These are phyloP conservation scores for Saksenaea oblongispora DNA, from an alignment of 371 early-diverging fungal species.

Conservation along the genomic window DNA sequence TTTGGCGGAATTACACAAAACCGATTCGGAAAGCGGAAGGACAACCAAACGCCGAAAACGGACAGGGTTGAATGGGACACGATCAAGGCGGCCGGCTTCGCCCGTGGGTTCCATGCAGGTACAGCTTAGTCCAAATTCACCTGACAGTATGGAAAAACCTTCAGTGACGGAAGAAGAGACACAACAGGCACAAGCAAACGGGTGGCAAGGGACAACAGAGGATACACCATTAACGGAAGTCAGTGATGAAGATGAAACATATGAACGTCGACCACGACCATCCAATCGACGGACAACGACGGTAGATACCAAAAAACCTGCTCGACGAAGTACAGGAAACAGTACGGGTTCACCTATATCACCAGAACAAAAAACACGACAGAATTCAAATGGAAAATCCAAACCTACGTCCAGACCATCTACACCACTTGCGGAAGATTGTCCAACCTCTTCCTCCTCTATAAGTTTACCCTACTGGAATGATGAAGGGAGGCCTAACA, in stretches of 20 bases:
- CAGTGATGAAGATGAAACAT: neutral
- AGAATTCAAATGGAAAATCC: neutral
- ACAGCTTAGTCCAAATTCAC: neutral
- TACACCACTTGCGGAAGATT: slow-evolving; percentile 14
- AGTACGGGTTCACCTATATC: neutral
- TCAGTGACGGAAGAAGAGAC: neutral
- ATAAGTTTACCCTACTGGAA: slow-evolving; percentile 26
- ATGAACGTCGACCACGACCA: neutral
- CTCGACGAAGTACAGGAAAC: neutral
- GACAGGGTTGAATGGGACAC: neutral
- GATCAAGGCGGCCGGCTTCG: slow-evolving; percentile 1
- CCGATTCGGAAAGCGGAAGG: neutral
- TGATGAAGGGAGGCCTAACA: slow-evolving; percentile 38
- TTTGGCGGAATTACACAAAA: slow-evolving; percentile 1
- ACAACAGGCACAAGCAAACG: neutral
- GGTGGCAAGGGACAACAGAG: slow-evolving; percentile 1
- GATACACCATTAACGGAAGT: neutral
- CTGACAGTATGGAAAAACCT: neutral
- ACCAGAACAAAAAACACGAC: slow-evolving; percentile 5
- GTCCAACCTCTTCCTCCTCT: neutral
- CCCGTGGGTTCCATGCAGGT: neutral
- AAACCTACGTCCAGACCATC: slow-evolving; percentile 14
- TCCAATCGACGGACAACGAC: neutral
- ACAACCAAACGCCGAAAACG: slow-evolving; percentile 2
- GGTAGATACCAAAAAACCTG: neutral